Evolutionary conservation across 1,139 yeast genomes (phyloP).

Genomic region (Saccharomyces hybrid): DNA sequence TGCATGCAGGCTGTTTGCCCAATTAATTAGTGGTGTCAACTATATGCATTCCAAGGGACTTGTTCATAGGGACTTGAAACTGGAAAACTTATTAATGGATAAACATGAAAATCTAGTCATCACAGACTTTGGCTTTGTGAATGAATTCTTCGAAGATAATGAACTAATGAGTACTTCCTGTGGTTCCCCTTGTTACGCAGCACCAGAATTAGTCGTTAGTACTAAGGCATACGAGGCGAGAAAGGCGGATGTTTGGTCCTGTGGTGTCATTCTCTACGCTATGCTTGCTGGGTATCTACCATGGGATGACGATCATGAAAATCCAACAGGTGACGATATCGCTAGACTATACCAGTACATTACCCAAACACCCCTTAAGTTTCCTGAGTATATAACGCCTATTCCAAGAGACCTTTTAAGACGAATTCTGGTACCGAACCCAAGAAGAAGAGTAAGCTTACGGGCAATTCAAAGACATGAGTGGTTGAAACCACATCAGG

Average conservation of each 20-base stretch:
- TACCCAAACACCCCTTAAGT: conserved; percentile 82
- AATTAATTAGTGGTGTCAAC: conserved; percentile 85
- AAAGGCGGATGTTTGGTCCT: conserved; percentile 93
- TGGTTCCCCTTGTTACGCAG: conserved; percentile 98
- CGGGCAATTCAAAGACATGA: conserved; percentile 70
- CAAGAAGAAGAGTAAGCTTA: conserved; percentile 65
- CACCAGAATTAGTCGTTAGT: conserved; percentile 89
- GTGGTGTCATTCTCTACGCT: conserved; percentile 91
- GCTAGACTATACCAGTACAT: conserved; percentile 86
- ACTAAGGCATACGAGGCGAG: conserved; percentile 87
- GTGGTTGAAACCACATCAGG: conserved; percentile 78
- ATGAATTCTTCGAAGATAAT: conserved; percentile 60
- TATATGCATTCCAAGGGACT: conserved; percentile 65
- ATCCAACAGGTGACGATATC: conserved; percentile 94
- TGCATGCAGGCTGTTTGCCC: conserved; percentile 87
- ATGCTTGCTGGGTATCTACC: conserved; percentile 97
- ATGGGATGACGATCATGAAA: conserved; percentile 93
- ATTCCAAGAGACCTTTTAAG: conserved; percentile 85
- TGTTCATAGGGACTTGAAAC: conserved; percentile 68
- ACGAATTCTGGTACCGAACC: conserved; percentile 64
- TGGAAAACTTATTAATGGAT: conserved; percentile 65
- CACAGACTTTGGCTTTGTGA: conserved; percentile 85
- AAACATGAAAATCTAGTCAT: conserved; percentile 60
- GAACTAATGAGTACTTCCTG: conserved; percentile 93
- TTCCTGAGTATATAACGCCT: conserved; percentile 90